A percentile compares a stretch with the other conserved stretches of the same genome.
These are phyloP conservation scores for Alternaria novae-zelandiae DNA, from an alignment of 2,329 filamentous ascomycete genomes.

Conservation along the genomic window DNA sequence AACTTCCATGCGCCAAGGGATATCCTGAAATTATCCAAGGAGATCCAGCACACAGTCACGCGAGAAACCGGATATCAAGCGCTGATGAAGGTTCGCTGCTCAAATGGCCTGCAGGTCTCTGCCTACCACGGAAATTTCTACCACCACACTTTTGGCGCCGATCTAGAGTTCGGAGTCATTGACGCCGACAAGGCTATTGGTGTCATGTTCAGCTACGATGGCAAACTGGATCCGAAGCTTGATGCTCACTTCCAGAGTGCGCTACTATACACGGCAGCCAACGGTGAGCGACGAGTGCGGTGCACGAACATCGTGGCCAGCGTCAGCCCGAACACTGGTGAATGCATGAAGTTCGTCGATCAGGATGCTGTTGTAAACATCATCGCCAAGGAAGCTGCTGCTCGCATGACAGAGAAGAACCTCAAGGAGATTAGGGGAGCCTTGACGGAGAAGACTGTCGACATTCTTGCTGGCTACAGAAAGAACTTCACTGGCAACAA, in stretches of 20 bases:
- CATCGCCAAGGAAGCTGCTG: slow-evolving; percentile 90
- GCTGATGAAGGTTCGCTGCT: slow-evolving; percentile 97
- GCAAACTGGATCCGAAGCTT: slow-evolving; percentile 94
- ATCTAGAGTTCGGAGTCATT: slow-evolving; percentile 90
- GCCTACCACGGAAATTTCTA: slow-evolving; percentile 97
- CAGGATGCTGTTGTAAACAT: slow-evolving; percentile 91
- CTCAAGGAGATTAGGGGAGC: slow-evolving; percentile 85
- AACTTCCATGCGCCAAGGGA: slow-evolving; percentile 93
- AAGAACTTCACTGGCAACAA: slow-evolving; percentile 89
- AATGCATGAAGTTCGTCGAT: slow-evolving; percentile 90
- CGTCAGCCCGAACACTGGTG: slow-evolving; percentile 82
- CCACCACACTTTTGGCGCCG: slow-evolving; percentile 92
- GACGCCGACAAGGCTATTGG: slow-evolving; percentile 93
- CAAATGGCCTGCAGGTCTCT: slow-evolving; percentile 90
- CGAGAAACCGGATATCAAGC: slow-evolving; percentile 95
- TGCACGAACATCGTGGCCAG: slow-evolving; percentile 94
- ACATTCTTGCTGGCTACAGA: slow-evolving; percentile 88
- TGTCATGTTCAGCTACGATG: slow-evolving; percentile 92
- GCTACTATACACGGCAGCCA: slow-evolving; percentile 89
- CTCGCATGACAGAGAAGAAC: slow-evolving; percentile 77
- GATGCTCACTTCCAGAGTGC: slow-evolving; percentile 98
- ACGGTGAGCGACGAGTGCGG: slow-evolving; percentile 85
- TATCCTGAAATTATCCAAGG: slow-evolving; percentile 79
- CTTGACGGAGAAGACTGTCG: slow-evolving; percentile 89
- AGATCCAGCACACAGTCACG: slow-evolving; percentile 84